phyloP scores from a whole-genome alignment of 495 filamentous ascomycete genomes.

The Copromyces sp. region DNA sequence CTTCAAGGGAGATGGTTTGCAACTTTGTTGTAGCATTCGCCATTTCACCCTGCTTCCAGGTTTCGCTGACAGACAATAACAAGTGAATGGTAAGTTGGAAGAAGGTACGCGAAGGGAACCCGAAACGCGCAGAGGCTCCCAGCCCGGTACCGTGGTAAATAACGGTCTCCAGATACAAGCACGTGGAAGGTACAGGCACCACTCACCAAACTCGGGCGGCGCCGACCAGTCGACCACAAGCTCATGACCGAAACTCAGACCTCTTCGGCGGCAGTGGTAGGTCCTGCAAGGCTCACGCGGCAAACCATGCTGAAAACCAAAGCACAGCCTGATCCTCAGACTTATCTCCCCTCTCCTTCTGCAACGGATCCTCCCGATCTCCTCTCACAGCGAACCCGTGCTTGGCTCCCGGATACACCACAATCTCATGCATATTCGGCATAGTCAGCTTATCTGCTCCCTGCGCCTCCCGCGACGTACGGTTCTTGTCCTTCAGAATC shows the following conservation, averaged over 20 bases:
- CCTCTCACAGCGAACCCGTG: conserved; percentile 53
- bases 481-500: conserved; percentile 32
- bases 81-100: neutral
- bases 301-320: conserved; percentile 33
- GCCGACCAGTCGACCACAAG: neutral
- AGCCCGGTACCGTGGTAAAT: neutral
- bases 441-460: neutral
- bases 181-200: neutral
- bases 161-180: neutral
- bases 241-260: neutral
- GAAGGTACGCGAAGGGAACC: neutral
- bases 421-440: conserved; percentile 32
- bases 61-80: neutral
- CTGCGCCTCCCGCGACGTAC: neutral
- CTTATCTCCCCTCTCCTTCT: conserved; percentile 41
- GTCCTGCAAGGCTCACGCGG: neutral
- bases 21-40: neutral
- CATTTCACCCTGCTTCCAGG: neutral
- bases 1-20: neutral
- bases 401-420: conserved; percentile 45
- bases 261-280: neutral
- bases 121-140: neutral
- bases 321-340: conserved; percentile 34
- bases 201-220: neutral
- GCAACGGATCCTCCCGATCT: conserved; percentile 30